A percentile compares a stretch with the other conserved stretches of the same genome.
Conservation (phyloP, 169 alveolate species). For the Plasmodium cynomolgi region DNA sequence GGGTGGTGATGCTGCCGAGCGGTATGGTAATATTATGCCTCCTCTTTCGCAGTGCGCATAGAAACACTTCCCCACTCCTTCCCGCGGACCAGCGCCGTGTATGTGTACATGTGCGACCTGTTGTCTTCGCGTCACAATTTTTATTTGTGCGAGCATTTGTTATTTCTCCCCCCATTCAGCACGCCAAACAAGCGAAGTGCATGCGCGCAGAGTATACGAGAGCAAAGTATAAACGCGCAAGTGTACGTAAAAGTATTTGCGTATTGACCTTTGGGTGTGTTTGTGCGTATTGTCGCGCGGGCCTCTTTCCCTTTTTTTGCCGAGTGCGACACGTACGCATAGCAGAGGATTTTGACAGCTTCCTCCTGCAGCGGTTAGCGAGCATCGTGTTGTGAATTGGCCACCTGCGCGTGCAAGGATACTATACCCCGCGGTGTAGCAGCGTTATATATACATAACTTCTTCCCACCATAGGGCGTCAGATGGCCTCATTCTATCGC, state of each 20-base stretch:
- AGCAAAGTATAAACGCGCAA: background rate
- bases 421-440: background rate
- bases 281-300: background rate
- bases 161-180: background rate
- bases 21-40: slow-evolving; percentile 4
- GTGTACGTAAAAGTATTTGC: background rate
- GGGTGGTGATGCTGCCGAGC: background rate
- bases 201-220: too few relatives aligned
- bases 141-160: background rate
- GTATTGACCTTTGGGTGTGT: background rate
- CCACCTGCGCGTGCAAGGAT: background rate
- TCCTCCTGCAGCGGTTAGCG: background rate
- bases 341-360: background rate
- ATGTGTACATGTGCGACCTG: background rate
- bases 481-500: background rate
- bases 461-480: background rate
- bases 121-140: background rate
- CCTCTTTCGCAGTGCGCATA: background rate
- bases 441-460: background rate
- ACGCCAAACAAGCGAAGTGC: background rate
- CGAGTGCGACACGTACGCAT: background rate
- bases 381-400: background rate
- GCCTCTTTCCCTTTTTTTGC: background rate
- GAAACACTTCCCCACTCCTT: background rate
- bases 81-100: background rate